These are phyloP conservation scores for Pichia sp. DNA, from an alignment of 1,139 yeast species.

Conservation along the genomic window DNA sequence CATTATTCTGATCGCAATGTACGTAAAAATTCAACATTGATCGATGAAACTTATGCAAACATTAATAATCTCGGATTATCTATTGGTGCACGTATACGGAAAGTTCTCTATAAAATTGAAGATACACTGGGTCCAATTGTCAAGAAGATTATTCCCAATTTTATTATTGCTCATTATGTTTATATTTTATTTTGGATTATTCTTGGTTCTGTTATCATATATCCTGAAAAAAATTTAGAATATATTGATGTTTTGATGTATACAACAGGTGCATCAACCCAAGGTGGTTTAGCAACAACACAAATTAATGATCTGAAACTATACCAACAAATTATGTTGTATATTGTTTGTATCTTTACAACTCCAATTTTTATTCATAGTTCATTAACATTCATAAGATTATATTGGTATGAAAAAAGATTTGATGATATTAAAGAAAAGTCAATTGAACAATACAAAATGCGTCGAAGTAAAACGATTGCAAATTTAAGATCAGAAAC, in stretches of 20 bases:
- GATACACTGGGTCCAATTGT: constrained; percentile 41
- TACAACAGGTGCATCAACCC: constrained; percentile 73
- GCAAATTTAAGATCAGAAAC: constrained; percentile 47
- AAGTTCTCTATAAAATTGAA: constrained; percentile 25
- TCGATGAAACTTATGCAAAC: constrained; percentile 13
- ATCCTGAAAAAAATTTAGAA: constrained; percentile 57
- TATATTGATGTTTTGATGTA: constrained; percentile 81
- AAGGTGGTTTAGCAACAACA: constrained; percentile 85
- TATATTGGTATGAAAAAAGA: constrained; percentile 84
- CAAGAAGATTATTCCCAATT: constrained; percentile 57
- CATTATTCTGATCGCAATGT: no score
- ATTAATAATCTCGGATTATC: constrained; percentile 9
- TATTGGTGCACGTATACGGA: constrained; percentile 26
- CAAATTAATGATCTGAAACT: constrained; percentile 54
- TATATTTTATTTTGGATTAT: constrained; percentile 52
- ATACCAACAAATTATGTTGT: constrained; percentile 74
- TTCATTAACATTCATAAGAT: constrained; percentile 66
- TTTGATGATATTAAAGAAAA: constrained; percentile 75
- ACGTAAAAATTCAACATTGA: constrained; percentile 8
- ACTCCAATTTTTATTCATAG: constrained; percentile 92
- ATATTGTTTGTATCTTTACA: constrained; percentile 54
- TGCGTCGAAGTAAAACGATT: constrained; percentile 75
- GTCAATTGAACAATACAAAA: constrained; percentile 67
- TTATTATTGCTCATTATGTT: constrained; percentile 71
- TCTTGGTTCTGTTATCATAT: constrained; percentile 65